phyloP scores from a whole-genome alignment of 75 land plant species.

The Pinus taeda region DNA sequence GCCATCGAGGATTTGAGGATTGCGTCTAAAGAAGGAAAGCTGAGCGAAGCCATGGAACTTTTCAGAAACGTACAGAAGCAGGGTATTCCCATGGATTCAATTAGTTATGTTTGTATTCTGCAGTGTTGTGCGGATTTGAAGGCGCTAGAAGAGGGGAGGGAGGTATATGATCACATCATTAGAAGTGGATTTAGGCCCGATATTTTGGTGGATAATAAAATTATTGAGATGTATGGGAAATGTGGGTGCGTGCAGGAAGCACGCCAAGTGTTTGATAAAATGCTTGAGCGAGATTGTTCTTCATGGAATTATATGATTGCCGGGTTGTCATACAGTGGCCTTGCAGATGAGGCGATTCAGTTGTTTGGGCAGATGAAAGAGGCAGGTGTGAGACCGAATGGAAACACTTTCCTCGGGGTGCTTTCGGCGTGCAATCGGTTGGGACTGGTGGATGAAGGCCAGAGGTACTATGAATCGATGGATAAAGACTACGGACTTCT shows the following conservation, averaged over 20 bases:
- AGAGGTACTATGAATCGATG: constrained; percentile 4
- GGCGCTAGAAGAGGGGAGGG: constrained; percentile 6
- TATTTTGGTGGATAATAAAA: neutral
- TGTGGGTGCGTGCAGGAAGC: constrained; percentile 10
- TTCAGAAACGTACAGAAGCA: neutral
- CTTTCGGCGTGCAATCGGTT: constrained; percentile 5
- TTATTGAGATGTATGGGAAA: constrained; percentile 13
- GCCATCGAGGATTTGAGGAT: constrained; percentile 8
- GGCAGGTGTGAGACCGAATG: constrained; percentile 9
- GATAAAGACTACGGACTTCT: constrained; percentile 4
- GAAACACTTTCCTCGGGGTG: constrained; percentile 8
- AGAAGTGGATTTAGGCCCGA: constrained; percentile 6
- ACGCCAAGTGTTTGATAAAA: constrained; percentile 13
- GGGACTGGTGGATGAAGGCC: constrained; percentile 15
- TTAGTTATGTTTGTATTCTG: constrained; percentile 3
- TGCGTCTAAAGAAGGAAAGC: neutral
- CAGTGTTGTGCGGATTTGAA: constrained; percentile 12
- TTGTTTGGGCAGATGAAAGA: constrained; percentile 10
- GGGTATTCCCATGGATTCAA: neutral
- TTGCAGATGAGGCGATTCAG: neutral
- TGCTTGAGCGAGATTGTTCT: constrained; percentile 3
- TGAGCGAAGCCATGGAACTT: constrained; percentile 5
- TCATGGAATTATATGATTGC: constrained; percentile 16
- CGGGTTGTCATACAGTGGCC: constrained; percentile 16
- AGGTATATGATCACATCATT: neutral